Evolutionary conservation across 176 grass and related monocot genomes (phyloP), one percentile per base, ranked within the genome.

Genomic region (Rhynchospora tenuis): DNA sequence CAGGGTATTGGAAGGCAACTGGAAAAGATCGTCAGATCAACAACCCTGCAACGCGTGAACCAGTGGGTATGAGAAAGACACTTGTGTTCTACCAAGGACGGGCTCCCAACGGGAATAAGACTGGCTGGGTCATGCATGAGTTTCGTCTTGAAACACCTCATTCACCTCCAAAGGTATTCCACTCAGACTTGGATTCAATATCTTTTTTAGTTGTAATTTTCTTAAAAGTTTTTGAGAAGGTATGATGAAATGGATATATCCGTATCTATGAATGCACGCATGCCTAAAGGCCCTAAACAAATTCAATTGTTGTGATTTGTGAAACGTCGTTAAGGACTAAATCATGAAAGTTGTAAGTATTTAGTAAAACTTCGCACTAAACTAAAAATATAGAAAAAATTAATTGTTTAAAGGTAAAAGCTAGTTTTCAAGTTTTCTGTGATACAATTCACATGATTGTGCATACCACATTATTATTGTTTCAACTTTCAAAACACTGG

Each of bases 21-120:
- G 94, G 94, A 7, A 97, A 97, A 69, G 94, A 97, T 84, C 84
- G 92, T 0, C 78, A 81, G 54, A 86, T 97, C 47, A 83, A 90
- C 44, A 83, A 80, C 83, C 80, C 74, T 4, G 4, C 64, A 60
- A 80, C 88, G 17, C 83, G 69, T 5, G 82, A 76, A 81, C 75
- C 91, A 19, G 89, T 89, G 14, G 94, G 94, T 51, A 97, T 97
- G 94, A 80, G 94, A 68, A 97, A 97, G 88, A 97, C 94, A 23
- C 82, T 97, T n/a, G 94, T 97, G 20, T 94, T 97, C 88, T 94
- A 97, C 69, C 88, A 85, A 62, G 94, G 94, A 1, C 82, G 94
- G 38, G 94, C 94, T 33, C 94, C 94, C 46, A 92, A 89, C 27
- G 94, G 94, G 22, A n/a, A 69, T 81, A 97, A 97, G 85, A 89